Evolutionary conservation across 2,329 filamentous ascomycete genomes (phyloP), one percentile per base, ranked within the genome.

Genomic region (Penicillium nordicum): DNA sequence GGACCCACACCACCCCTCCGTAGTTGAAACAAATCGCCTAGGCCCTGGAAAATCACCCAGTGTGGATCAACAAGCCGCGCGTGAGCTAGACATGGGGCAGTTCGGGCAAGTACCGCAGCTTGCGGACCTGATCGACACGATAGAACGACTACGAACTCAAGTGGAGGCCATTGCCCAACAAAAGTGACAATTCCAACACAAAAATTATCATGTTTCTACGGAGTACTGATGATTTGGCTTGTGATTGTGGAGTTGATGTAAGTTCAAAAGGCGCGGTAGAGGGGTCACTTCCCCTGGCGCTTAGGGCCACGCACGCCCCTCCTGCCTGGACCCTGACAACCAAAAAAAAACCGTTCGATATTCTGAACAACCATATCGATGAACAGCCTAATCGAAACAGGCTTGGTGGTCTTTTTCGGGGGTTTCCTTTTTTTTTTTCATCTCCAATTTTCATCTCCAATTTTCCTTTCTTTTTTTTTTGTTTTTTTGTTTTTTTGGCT

Each of bases 141-240:
- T 73, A 61, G 70, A 74, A 62, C 67, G 62, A 53, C 63, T 74
- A 52, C 70, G 69, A 60, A 61, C 53, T 46, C 70, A 74, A 60
- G 65, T 74, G 65, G 72, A 73, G 57, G 64, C 64, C 16, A 53
- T 72, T 46, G 62, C 69, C 29, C 65, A 67, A 45, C 64, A 63
- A 49, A 57, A 50, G 6, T 59, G 52, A 27, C 25, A 12, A 8
- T 29, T 44, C n/a, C 23, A 42, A n/a, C 14, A 29, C 16, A 29
- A 43, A 32, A 32, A 32, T 32, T 14, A 32, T 12, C 30, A 32
- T 30, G 11, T 30, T 29, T 29, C 4, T 29, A 9, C 7, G 12
- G 11, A 11, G 12, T 10, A 11, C 11, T 32, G 11, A 11, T 32
- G 30, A 32, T 32, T 32, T 23, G 41, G 10, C 23, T 25, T 38